A percentile compares a stretch with the other conserved stretches of the same genome.
Conservation (phyloP, 1,284 basidiomycete species). For the Ustilago trichophora region DNA sequence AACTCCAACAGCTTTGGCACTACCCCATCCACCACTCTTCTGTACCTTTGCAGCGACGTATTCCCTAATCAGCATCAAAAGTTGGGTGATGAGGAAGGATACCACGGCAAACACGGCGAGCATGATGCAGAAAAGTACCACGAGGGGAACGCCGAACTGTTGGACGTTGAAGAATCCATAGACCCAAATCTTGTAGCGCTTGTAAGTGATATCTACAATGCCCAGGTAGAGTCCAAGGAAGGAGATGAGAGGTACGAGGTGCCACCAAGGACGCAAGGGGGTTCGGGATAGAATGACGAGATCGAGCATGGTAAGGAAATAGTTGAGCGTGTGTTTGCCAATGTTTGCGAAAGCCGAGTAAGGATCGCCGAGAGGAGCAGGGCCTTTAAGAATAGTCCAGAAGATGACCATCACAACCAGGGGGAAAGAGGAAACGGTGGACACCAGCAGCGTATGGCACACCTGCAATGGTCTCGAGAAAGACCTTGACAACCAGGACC, state of each 20-base stretch:
- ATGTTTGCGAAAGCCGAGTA: slow-evolving; percentile 75
- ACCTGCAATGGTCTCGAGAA: slow-evolving; percentile 32
- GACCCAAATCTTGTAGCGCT: slow-evolving; percentile 26
- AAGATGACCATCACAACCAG: slow-evolving; percentile 76
- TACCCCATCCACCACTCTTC: slow-evolving; percentile 40
- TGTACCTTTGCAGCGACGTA: slow-evolving; percentile 31
- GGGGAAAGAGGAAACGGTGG: slow-evolving; percentile 68
- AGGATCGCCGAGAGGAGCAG: slow-evolving; percentile 69
- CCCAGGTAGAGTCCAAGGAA: slow-evolving; percentile 73
- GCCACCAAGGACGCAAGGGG: slow-evolving; percentile 72
- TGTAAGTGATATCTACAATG: slow-evolving; percentile 65
- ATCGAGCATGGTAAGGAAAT: slow-evolving; percentile 73
- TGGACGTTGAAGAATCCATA: slow-evolving; percentile 52
- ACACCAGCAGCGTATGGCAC: slow-evolving; percentile 29
- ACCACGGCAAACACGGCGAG: slow-evolving; percentile 36
- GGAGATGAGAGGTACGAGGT: slow-evolving; percentile 70
- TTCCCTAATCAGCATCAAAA: slow-evolving; percentile 43
- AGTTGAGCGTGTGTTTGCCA: slow-evolving; percentile 75
- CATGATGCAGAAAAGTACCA: slow-evolving; percentile 31
- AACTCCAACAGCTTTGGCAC: slow-evolving; percentile 34
- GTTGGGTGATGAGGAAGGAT: slow-evolving; percentile 44
- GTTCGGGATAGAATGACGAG: slow-evolving; percentile 71
- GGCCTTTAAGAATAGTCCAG: slow-evolving; percentile 72
- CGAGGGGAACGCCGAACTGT: slow-evolving; percentile 33
- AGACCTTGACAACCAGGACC: slow-evolving; percentile 22